A percentile compares a stretch with the other conserved stretches of the same genome.
These are phyloP conservation scores for Delphinella strobiligena DNA, from an alignment of 2,329 filamentous ascomycete species.

Conservation along the genomic window DNA sequence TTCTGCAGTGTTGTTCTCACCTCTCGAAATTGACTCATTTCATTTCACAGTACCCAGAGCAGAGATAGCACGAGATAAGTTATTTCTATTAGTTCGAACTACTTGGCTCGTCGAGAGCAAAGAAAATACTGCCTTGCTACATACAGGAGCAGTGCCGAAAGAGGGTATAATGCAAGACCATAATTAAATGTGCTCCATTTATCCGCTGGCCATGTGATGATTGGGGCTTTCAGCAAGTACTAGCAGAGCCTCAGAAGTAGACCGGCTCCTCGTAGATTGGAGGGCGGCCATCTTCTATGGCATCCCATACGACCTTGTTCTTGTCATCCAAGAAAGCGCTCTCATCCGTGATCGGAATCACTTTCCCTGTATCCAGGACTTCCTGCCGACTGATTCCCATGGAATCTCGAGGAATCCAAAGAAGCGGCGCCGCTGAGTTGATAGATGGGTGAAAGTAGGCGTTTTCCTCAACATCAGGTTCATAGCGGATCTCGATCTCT, in stretches of 20 bases:
- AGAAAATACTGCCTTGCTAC: too few relatives aligned
- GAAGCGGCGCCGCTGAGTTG: conserved; percentile 47
- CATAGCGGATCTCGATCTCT: conserved; percentile 46
- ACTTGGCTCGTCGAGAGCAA: too few relatives aligned
- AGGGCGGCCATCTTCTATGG: conserved; percentile 41
- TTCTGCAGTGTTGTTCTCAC: too few relatives aligned
- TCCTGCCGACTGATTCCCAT: conserved; percentile 68
- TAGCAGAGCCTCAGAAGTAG: conserved; percentile 1
- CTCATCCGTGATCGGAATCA: conserved; percentile 72
- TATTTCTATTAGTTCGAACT: too few relatives aligned
- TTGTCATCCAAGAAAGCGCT: conserved; percentile 60
- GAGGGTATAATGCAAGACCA: too few relatives aligned
- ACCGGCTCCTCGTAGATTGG: conserved; percentile 45
- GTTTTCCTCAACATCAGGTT: conserved; percentile 47
- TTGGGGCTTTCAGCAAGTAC: not conserved
- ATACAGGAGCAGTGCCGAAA: too few relatives aligned
- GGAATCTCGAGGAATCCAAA: conserved; percentile 77
- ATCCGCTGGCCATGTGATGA: not conserved
- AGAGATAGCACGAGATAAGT: too few relatives aligned
- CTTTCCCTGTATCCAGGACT: conserved; percentile 60
- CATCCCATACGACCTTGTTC: conserved; percentile 50
- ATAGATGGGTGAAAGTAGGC: conserved; percentile 68
- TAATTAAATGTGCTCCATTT: not conserved
- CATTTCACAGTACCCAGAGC: too few relatives aligned
- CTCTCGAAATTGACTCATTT: too few relatives aligned